Base-by-base conservation (phyloP, 2,329 filamentous ascomycete species). In the Penicillium freii region DNA sequence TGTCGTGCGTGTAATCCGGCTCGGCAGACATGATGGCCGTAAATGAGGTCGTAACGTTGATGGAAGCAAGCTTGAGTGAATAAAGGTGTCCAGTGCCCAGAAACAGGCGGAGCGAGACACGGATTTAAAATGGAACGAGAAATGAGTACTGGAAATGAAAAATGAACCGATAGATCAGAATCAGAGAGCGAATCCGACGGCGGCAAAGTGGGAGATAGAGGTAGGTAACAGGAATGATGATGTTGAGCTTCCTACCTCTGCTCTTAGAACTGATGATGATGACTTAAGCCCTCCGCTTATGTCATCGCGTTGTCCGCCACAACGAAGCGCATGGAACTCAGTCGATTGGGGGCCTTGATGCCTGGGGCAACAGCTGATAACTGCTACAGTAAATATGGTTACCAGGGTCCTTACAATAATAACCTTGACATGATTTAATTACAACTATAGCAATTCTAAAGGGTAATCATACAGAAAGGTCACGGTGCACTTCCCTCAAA, bases 21-120 rank as follows among this genome's bases (percentile, higher is more conserved):
- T 89, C 85, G 65, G 85, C 77, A 77, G 87, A 86, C 89, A 92
- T 92, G 66, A 78, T 89, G 84, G 66, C 49, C 54, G 58, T 62
- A 59, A 63, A 56, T 61, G 51, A 64, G 57, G 59, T 59, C 53
- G 61, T 66, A 56, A 60, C 58, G 56, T 62, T 56, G 62, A 60
- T 61, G 57, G 65, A 65, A 62, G 53, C 51, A 64, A 70, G 65
- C 67, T 69, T 66, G 60, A 61, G 52, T 63, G 56, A 65, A 64
- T 56, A 46, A 44, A 45, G 55, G 60, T 51, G 59, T 59, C 40
- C 48, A 57, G 51, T 61, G 59, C 60, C 53, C 59, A 61, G 11
- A 42, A 29, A n/a, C 29, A 45, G 49, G 42, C 42, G 54, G 44
- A 39, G 38, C 21, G 54, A 51, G 57, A 65, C 51, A 57, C 58